Conservation (phyloP, 148 eudicot genomes). For the Suaeda aralocaspica region DNA sequence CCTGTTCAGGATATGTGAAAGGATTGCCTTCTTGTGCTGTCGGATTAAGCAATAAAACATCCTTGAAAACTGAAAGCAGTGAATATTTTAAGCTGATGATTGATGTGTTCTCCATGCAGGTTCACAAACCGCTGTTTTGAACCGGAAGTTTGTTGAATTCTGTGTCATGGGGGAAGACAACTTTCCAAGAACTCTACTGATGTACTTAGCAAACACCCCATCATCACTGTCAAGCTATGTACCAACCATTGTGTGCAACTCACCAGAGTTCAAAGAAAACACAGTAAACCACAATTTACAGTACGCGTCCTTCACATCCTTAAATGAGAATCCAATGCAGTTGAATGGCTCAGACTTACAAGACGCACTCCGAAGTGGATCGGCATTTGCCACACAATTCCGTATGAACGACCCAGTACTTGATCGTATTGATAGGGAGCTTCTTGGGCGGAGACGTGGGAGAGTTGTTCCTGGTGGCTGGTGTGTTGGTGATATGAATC, state of each 20-base stretch:
- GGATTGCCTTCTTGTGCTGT: not conserved
- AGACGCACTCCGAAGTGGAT: conserved; percentile 52
- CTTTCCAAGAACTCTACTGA: conserved; percentile 74
- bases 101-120: conserved; percentile 41
- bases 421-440: conserved; percentile 64
- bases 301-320: conserved; percentile 39
- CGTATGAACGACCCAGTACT: conserved; percentile 54
- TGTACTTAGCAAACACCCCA: conserved; percentile 81
- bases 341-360: conserved; percentile 50
- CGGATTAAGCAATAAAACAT: not conserved
- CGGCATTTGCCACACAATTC: conserved; percentile 73
- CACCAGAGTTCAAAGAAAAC: conserved; percentile 57
- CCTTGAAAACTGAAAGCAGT: not conserved
- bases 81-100: conserved; percentile 13
- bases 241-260: conserved; percentile 81
- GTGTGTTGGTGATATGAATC: conserved; percentile 67
- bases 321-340: conserved; percentile 34
- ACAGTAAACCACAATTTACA: conserved; percentile 61
- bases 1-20: not conserved
- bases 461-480: conserved; percentile 86
- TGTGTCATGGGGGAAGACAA: conserved; percentile 71
- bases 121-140: conserved; percentile 56
- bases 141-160: conserved; percentile 65
- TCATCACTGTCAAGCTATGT: conserved; percentile 59
- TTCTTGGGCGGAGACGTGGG: conserved; percentile 50